Evolutionary conservation across 352 stramenopile genomes (phyloP).

Genomic region (Pythium rhizo-oryzae): DNA sequence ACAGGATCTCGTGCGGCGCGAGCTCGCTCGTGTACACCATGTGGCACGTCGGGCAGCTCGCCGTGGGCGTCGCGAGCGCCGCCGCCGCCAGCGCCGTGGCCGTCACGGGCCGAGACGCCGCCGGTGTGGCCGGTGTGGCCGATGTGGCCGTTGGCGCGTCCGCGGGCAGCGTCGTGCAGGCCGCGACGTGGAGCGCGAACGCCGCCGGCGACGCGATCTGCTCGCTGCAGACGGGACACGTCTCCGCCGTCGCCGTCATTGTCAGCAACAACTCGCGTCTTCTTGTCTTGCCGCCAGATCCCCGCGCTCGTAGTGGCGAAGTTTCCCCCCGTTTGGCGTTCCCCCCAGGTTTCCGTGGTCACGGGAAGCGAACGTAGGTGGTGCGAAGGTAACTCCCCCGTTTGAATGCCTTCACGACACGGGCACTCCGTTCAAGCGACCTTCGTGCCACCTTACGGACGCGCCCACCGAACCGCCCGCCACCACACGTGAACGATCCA

Average conservation of each 20-base stretch:
- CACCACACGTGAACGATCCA: constrained; percentile 7
- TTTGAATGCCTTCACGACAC: background rate
- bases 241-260: constrained; percentile 30
- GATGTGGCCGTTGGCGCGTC: background rate
- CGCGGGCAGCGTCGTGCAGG: constrained; percentile 35
- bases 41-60: constrained; percentile 60
- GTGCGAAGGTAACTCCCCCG: constrained; percentile 13
- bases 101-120: background rate
- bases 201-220: constrained; percentile 35
- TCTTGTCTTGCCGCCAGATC: no score
- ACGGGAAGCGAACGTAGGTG: background rate
- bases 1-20: constrained; percentile 58
- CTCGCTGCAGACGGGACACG: constrained; percentile 56
- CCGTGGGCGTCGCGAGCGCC: constrained; percentile 2
- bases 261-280: no score
- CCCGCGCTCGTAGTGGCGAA: no score
- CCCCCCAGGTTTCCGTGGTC: background rate
- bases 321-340: no score
- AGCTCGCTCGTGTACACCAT: constrained; percentile 58
- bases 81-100: background rate
- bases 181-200: constrained; percentile 61
- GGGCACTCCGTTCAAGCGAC: background rate
- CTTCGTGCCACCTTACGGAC: constrained; percentile 29
- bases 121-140: background rate
- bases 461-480: background rate